Base-by-base conservation (phyloP, 2,329 filamentous ascomycete genomes). In the Nectriaceae sp. region DNA sequence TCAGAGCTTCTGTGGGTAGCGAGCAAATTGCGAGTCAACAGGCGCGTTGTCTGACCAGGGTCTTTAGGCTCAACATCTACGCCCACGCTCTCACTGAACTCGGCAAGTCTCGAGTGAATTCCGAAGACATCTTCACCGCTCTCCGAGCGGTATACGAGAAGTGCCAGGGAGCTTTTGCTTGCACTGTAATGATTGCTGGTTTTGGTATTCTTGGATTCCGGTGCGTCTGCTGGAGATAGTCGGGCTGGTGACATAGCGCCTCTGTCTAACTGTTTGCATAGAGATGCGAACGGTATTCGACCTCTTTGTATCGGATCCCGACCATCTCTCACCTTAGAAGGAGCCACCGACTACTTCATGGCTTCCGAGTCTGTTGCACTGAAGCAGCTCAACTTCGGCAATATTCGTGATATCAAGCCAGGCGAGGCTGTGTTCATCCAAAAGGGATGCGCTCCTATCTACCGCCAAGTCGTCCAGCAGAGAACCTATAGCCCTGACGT, bases 361-460 rank as follows among this genome's bases (percentile, higher is more conserved):
- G 90, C 90, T 1, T 96, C 90, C 0, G 91, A 96, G 70, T 93
- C 88, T 8, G 85, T 96, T 42, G 91, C 90, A 8, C 75, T 96
- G 40, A 81, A 81, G 39, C 90, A 95, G 67, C 84, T 93, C 40
- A 90, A 90, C 15, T 96, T 94, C 73, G 76, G 70, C 26, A 77
- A 90, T 63, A 86, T 95, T 59, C 71, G 79, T 33, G 88, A 96
- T 63, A 88, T 96, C 55, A 72, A 86, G 45, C 90, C 91, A 0
- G 91, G 92, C 19, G 82, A 96, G 71, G 90, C 90, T 3, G 89
- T 95, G 53, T 90, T 95, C 63, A 85, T 95, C 54, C 77, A 87
- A 62, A 95, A 95, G 72, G 89, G 89, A 35, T 77, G 81, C 42
- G 75, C 77, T 45, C 89, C 90, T 1, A 79, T 85, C 40, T 94